A percentile compares a stretch with the other conserved stretches of the same genome.
Evolutionary conservation across 2,329 filamentous ascomycete species (phyloP).

Genomic region (Aspergillus alliaceus): DNA sequence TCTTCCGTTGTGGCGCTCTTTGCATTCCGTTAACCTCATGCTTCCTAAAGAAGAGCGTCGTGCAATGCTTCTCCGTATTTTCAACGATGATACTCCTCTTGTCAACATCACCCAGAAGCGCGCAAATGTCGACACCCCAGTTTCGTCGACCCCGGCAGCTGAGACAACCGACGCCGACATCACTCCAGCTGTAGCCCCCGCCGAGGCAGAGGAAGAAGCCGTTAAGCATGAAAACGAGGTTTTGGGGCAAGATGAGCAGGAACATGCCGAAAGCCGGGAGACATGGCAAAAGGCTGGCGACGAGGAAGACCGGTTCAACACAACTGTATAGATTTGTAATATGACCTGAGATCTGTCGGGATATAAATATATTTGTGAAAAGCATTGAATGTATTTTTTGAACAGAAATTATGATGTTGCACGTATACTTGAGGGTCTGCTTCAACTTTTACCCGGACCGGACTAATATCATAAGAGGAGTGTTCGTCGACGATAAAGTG

Average conservation of each 20-base stretch:
- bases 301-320: slow-evolving; percentile 49
- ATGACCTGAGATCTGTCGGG: slow-evolving; percentile 1
- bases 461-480: no score
- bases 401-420: not conserved
- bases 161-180: slow-evolving; percentile 10
- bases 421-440: not conserved
- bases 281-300: slow-evolving; percentile 46
- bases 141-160: slow-evolving; percentile 12
- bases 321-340: slow-evolving; percentile 41
- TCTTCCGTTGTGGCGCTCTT: slow-evolving; percentile 89
- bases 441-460: not conserved
- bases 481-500: no score
- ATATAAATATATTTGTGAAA: slow-evolving; percentile 8
- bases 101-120: slow-evolving; percentile 58
- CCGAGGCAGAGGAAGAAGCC: slow-evolving; percentile 34
- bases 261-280: slow-evolving; percentile 41
- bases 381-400: slow-evolving; percentile 5
- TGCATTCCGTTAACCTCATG: slow-evolving; percentile 93
- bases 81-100: slow-evolving; percentile 82
- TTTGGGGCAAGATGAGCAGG: slow-evolving; percentile 42
- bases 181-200: slow-evolving; percentile 15
- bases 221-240: slow-evolving; percentile 41
- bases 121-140: slow-evolving; percentile 15
- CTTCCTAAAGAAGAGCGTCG: slow-evolving; percentile 93
- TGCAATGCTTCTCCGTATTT: slow-evolving; percentile 88